A percentile compares a stretch with the other conserved stretches of the same genome.
phyloP scores from a whole-genome alignment of 2,329 filamentous ascomycete genomes.

The Epichloe scottii region DNA sequence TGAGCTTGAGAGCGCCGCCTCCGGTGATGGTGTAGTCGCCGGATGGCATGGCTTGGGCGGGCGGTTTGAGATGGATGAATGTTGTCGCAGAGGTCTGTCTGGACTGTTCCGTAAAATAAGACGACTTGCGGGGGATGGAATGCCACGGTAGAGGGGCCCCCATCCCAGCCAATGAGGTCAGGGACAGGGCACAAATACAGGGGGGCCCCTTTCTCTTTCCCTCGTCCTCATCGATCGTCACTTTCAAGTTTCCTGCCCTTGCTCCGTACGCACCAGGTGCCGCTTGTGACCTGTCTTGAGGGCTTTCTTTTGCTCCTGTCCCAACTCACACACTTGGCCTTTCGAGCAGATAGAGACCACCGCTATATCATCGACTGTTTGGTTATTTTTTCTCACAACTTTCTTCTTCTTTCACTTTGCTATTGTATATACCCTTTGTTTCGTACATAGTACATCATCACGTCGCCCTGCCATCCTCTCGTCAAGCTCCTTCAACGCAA shows the following conservation, averaged over 20 bases:
- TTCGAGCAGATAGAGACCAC: neutral
- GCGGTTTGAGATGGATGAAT: neutral
- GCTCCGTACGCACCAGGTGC: too few relatives aligned
- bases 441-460: neutral
- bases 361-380: neutral
- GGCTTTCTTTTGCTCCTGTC: neutral
- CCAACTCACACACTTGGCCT: neutral
- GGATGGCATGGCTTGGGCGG: slow-evolving; percentile 42
- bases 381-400: neutral
- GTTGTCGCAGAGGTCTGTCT: neutral
- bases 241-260: neutral
- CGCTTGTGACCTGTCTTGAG: neutral
- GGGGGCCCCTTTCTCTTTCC: neutral
- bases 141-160: neutral
- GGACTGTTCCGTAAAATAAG: too few relatives aligned
- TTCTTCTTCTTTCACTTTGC: neutral
- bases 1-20: slow-evolving; percentile 71
- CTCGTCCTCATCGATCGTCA: neutral
- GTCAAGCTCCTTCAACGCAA: neutral
- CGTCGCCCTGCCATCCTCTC: neutral
- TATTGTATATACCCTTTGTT: neutral
- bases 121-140: too few relatives aligned
- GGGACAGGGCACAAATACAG: neutral
- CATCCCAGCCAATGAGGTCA: neutral
- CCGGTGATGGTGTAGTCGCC: slow-evolving; percentile 59